Conservation (phyloP, 2,329 filamentous ascomycete species). For the Fusarium sp. region DNA sequence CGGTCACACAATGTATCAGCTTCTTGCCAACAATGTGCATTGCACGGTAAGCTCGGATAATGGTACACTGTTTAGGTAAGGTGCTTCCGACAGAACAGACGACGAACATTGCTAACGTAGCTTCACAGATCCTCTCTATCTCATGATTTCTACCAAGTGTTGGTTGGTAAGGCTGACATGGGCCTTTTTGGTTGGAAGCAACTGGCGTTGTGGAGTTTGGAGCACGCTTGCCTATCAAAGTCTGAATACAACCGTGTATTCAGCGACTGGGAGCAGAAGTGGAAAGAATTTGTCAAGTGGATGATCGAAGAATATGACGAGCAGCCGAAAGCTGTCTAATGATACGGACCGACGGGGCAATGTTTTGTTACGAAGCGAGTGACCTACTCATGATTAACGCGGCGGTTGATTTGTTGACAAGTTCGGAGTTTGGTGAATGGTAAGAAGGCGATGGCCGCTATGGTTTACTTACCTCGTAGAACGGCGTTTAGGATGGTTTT, state of each 20-base stretch:
- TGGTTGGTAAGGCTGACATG: slow-evolving; percentile 75
- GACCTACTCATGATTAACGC: not conserved
- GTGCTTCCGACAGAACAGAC: not conserved
- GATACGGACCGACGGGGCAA: not conserved
- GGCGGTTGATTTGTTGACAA: not conserved
- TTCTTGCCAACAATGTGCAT: slow-evolving; percentile 77
- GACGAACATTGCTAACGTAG: not conserved
- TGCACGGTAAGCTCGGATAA: slow-evolving; percentile 82
- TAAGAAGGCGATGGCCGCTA: not conserved
- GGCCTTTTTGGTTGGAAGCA: slow-evolving; percentile 77
- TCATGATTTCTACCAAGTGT: slow-evolving; percentile 81
- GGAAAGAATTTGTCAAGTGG: slow-evolving; percentile 67
- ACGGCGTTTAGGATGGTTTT: not conserved
- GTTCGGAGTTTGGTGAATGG: slow-evolving; percentile 18
- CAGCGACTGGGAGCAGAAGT: slow-evolving; percentile 63
- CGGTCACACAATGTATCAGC: slow-evolving; percentile 73
- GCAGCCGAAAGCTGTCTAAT: slow-evolving; percentile 8
- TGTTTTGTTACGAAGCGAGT: not conserved
- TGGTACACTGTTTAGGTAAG: slow-evolving; percentile 75
- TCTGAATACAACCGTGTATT: slow-evolving; percentile 53
- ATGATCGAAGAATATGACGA: slow-evolving; percentile 57
- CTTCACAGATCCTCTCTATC: slow-evolving; percentile 71
- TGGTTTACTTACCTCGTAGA: not conserved
- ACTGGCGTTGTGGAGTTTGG: slow-evolving; percentile 69
- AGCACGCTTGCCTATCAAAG: slow-evolving; percentile 65